Evolutionary conservation across 306 rosid species (phyloP).

Genomic region (Dalbergia cochinchinensis): DNA sequence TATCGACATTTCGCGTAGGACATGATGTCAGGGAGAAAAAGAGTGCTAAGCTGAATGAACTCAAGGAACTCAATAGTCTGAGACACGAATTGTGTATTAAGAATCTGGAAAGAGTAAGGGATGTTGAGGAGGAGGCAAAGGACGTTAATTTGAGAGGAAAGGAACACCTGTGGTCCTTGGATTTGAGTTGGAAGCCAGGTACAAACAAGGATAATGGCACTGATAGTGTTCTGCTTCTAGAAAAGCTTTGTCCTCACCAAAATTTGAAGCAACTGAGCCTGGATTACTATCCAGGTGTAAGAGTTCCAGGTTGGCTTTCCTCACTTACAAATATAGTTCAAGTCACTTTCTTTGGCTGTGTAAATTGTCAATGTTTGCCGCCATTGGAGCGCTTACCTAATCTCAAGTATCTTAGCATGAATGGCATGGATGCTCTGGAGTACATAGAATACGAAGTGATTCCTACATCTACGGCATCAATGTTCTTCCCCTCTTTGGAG

Average conservation of each 20-base stretch:
- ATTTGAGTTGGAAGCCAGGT: background rate
- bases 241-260: background rate
- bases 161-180: background rate
- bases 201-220: background rate
- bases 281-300: background rate
- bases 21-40: background rate
- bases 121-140: background rate
- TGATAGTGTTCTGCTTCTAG: background rate
- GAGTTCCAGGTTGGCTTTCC: background rate
- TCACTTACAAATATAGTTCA: background rate
- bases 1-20: background rate
- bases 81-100: background rate
- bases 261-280: background rate
- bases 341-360: background rate
- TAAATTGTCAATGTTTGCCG: background rate
- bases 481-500: background rate
- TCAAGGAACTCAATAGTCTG: background rate
- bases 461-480: background rate
- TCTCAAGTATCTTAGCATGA: constrained; percentile 2
- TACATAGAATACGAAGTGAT: background rate
- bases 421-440: background rate
- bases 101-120: background rate
- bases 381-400: background rate
- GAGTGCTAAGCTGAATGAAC: constrained; percentile 9
- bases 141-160: background rate